Base-by-base conservation (phyloP, 139 green algal species). In the Deuterostichococcus epilithicus region DNA sequence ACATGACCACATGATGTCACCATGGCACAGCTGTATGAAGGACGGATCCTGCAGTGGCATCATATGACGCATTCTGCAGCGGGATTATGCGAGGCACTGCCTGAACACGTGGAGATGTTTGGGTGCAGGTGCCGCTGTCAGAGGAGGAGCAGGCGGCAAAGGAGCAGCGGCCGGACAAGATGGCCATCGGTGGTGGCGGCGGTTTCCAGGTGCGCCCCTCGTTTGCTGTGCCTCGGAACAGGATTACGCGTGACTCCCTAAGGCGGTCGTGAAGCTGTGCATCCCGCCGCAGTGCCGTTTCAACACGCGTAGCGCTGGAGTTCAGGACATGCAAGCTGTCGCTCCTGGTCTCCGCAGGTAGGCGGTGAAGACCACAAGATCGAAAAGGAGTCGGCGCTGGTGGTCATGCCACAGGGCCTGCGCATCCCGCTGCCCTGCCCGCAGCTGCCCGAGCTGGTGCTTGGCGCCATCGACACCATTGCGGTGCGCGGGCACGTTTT, bases 401-500 rank as follows among this genome's bases (percentile, higher is more conserved):
- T 88, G 58, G n/a, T 88, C 1, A 72, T 87, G 70, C 85, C 86
- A 22, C 66, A 75, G 18, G 25, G 78, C 58, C 3, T 86, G 72
- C 47, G 65, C 4, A 75, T 97, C 5, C 73, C 80, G 10, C 81
- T 97, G 73, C 92, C 93, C 15, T 94, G 88, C 81, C 74, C 82
- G 0, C 87, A 93, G 18, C 86, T 98, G 70, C 93, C 94, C 10
- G 87, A 93, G 80, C 37, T 89, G 15, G 86, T 98, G n/a, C 78
- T 93, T 37, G 75, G 88, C 33, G 83, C 88, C 20, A 85, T 95
- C 18, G 75, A 83, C 1, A 88, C 85, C 5, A 81, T 94, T 1
- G 38, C 75, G 77, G 88, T 90, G 45, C 75, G 77, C 33, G 1
- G n/a, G n/a, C n/a, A n/a, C n/a, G n/a, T 2, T 69, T n/a, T n/a